Conservation (phyloP, 352 stramenopile genomes). For the Phytophthora cryptogea region DNA sequence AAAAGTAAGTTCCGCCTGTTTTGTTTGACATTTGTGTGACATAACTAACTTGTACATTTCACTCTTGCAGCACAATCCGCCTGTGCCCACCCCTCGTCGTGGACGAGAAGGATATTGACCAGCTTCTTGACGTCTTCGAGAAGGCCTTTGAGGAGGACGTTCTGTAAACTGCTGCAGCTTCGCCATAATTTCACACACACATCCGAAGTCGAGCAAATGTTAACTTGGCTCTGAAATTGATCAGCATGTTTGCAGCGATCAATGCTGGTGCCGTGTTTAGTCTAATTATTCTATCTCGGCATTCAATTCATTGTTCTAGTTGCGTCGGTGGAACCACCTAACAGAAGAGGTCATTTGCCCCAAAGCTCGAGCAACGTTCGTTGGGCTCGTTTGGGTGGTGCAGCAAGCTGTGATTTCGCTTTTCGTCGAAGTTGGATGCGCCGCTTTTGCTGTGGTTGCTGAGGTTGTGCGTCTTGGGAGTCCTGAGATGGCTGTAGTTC, state of each 20-base stretch:
- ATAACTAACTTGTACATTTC: slow-evolving; percentile 15
- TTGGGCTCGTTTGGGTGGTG: slow-evolving; percentile 27
- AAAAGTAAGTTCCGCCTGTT: slow-evolving; percentile 57
- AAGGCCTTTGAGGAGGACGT: slow-evolving; percentile 63
- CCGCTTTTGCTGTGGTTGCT: slow-evolving; percentile 14
- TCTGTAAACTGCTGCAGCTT: slow-evolving; percentile 36
- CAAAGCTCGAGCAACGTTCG: slow-evolving; percentile 55
- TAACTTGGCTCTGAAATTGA: slow-evolving; percentile 18
- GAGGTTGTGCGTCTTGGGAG: background rate
- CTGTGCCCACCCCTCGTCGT: slow-evolving; percentile 85
- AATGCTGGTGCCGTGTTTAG: background rate
- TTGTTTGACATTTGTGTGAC: slow-evolving; percentile 1
- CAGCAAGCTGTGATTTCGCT: slow-evolving; percentile 4
- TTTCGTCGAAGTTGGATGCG: slow-evolving; percentile 27
- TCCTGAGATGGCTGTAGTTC: slow-evolving; percentile 16
- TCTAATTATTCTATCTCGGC: slow-evolving; percentile 16
- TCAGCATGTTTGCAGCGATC: slow-evolving; percentile 3
- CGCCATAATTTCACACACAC: slow-evolving; percentile 10
- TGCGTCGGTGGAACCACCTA: background rate
- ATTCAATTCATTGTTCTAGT: background rate
- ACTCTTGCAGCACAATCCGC: slow-evolving; percentile 59
- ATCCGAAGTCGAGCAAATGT: slow-evolving; percentile 13
- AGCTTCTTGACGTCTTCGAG: slow-evolving; percentile 70
- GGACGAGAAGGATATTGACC: slow-evolving; percentile 79
- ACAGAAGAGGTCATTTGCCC: slow-evolving; percentile 10